phyloP scores from a whole-genome alignment of 2,329 filamentous ascomycete genomes.

The Aspergillus ustus region DNA sequence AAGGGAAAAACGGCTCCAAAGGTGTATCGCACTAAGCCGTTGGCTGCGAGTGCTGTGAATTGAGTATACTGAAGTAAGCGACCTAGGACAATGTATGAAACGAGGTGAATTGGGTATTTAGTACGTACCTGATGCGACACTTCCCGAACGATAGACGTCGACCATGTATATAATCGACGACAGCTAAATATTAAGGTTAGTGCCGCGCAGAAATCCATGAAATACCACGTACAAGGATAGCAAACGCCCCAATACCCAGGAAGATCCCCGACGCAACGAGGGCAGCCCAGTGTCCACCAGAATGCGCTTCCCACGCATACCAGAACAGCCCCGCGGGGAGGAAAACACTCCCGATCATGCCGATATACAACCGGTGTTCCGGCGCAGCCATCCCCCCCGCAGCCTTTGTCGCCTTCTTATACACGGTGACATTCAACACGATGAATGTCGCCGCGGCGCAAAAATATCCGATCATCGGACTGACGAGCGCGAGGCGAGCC shows the following conservation, averaged over 20 bases:
- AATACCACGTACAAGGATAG: no score
- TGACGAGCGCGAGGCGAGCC: neutral
- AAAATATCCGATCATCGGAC: no score
- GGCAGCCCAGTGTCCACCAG: conserved; percentile 13
- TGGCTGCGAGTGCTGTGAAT: conserved; percentile 6
- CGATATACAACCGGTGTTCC: conserved; percentile 10
- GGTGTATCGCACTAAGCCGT: conserved; percentile 8
- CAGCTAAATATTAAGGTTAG: neutral
- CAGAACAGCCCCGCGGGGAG: conserved; percentile 7
- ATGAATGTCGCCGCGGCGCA: no score
- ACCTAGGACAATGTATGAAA: neutral
- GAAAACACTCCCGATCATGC: conserved; percentile 12
- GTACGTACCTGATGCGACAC: neutral
- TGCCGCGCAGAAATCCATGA: no score
- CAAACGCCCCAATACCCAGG: no score
- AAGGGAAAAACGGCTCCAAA: conserved; percentile 14
- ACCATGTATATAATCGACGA: conserved; percentile 11
- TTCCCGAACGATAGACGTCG: conserved; percentile 7
- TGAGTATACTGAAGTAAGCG: neutral
- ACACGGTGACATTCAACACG: no score
- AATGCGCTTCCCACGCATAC: conserved; percentile 14
- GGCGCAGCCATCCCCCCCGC: neutral
- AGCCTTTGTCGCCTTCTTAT: neutral
- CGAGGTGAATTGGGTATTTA: neutral
- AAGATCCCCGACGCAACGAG: conserved; percentile 7